phyloP scores from a whole-genome alignment of 306 rosid species.

The apple (Malus domestica) region ASM211411v1 NC_041792.1:9016501-9017000 shows the following conservation, averaged over 20 bases:
- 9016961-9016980: constrained; percentile 22
- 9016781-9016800: constrained; percentile 26
- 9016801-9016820: constrained; percentile 53
- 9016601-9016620: constrained; percentile 23
- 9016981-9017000: constrained; percentile 18
- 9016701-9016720: constrained; percentile 43
- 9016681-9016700: constrained; percentile 96
- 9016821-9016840: constrained; percentile 26
- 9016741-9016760: constrained; percentile 30
- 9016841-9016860: constrained; percentile 92
- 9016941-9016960: constrained; percentile 2
- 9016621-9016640: constrained; percentile 20
- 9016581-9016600: constrained; percentile 55
- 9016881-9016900: constrained; percentile 37
- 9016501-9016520: constrained; percentile 38
- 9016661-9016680: constrained; percentile 57
- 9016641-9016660: constrained; percentile 12
- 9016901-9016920: constrained; percentile 36
- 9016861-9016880: constrained; percentile 6
- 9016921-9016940: constrained; percentile 2
- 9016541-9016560: constrained; percentile 48
- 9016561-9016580: constrained; percentile 45
- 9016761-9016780: constrained; percentile 33
- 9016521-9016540: constrained; percentile 41
- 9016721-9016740: constrained; percentile 74